phyloP scores from a whole-genome alignment of 139 green algal species.

The Chlorella ohadii region DNA sequence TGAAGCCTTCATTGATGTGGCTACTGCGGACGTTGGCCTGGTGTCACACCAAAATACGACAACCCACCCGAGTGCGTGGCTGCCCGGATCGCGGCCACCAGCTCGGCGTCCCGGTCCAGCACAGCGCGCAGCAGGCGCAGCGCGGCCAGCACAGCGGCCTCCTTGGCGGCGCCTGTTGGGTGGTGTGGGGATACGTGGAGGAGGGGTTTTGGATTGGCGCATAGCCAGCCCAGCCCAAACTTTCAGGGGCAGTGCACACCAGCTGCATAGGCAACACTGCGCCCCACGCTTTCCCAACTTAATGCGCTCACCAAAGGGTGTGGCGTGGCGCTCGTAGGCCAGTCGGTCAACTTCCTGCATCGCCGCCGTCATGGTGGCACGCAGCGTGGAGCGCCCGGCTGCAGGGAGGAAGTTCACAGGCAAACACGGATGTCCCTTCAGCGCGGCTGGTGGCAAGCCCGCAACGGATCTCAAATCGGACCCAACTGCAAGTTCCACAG shows the following conservation, averaged over 20 bases:
- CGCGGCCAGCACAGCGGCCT: slow-evolving; percentile 58
- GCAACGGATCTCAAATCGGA: too few species aligned
- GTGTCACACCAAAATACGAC: neutral
- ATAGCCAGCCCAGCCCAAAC: too few species aligned
- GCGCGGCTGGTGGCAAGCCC: too few species aligned
- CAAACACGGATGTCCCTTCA: too few species aligned
- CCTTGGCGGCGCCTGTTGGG: slow-evolving; percentile 37
- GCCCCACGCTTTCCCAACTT: too few species aligned
- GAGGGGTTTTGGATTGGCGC: too few species aligned
- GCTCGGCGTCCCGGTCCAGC: slow-evolving; percentile 52
- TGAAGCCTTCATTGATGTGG: too few species aligned
- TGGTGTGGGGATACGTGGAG: neutral
- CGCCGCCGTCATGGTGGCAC: slow-evolving; percentile 55
- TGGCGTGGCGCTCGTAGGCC: slow-evolving; percentile 39
- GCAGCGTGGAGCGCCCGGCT: slow-evolving; percentile 37
- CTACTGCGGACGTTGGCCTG: too few species aligned
- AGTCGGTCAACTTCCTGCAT: slow-evolving; percentile 53
- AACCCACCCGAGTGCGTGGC: slow-evolving; percentile 12
- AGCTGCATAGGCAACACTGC: too few species aligned
- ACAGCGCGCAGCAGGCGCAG: slow-evolving; percentile 64
- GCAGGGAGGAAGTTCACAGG: too few species aligned
- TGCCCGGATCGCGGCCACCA: slow-evolving; percentile 12
- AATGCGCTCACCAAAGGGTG: slow-evolving; percentile 4
- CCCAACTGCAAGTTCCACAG: neutral
- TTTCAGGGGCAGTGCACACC: too few species aligned